Base-by-base conservation (phyloP, 768 basidiomycete genomes). In the Suillus cothurnatus region DNA sequence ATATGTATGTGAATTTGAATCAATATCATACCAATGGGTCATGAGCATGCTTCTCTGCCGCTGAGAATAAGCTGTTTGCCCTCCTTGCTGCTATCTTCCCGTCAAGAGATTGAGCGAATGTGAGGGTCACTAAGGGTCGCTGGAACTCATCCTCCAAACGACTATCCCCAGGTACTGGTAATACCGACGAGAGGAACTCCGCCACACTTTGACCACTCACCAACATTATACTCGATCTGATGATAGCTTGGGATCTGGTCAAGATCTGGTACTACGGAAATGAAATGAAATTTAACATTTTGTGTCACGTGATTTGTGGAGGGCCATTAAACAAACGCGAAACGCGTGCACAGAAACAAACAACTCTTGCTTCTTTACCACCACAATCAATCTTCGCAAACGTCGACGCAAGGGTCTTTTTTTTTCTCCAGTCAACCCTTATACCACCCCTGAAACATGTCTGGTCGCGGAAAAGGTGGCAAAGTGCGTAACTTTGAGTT, bases 41-140 rank as follows among this genome's bases (percentile, higher is more conserved):
- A 99, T 94, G 49, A 85, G 68, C 89, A 96, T 90, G 76, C 92
- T 94, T 97, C 92, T 55, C 81, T 78, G 8, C 97, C 93, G 69
- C 94, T 95, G 45, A 99, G 81, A 36, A 85, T 83, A 41, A 99
- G 85, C 78, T 95, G 95, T 63, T 78, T 80, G 14, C 94, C 89
- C 9, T 81, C 80, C 6, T 77, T 77, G 2, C 92, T 0, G 94
- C 94, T 63, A 99, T 97, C 76, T 94, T 88, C 32, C 88, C 93
- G 77, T 99, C 92, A 61, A 93, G 77, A 3, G 93, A 94, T 72
- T 94, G 92, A 3, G 93, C 93, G 72, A 93, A 94, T 3, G 93
- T 92, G 23, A 94, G 79, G 0, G 93, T 94, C n/a, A 94, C 86
- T 61, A 80, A 80, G 0, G 91, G 90, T 11, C 86, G 79, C 9